phyloP scores from a whole-genome alignment of 148 eudicot species.

The Agrostemma githago region DNA sequence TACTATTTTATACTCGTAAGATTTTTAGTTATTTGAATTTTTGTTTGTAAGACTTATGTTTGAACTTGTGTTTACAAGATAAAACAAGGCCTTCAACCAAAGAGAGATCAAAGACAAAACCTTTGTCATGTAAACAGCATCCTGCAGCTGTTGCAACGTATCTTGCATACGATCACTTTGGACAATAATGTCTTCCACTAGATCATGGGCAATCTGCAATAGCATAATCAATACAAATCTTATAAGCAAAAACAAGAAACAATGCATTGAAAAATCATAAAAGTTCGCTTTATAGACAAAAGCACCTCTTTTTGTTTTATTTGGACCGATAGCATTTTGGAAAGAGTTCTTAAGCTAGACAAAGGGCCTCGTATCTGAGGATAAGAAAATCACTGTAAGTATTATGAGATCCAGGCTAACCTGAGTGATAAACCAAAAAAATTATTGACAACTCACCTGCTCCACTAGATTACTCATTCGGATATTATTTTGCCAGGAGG shows the following conservation, averaged over 20 bases:
- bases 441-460: constrained; percentile 54
- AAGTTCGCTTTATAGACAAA: constrained; percentile 1
- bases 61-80: too few species aligned
- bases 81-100: background rate
- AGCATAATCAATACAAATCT: constrained; percentile 7
- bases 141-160: constrained; percentile 85
- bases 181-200: constrained; percentile 72
- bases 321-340: constrained; percentile 68
- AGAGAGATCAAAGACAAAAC: constrained; percentile 20
- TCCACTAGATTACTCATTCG: constrained; percentile 90
- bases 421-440: constrained; percentile 13
- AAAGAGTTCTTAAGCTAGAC: constrained; percentile 76
- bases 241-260: background rate
- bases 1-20: too few species aligned
- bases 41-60: too few species aligned
- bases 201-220: constrained; percentile 73
- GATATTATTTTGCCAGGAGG: constrained; percentile 92
- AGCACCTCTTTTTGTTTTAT: constrained; percentile 73
- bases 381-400: constrained; percentile 24
- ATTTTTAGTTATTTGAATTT: too few species aligned
- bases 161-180: constrained; percentile 79
- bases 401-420: constrained; percentile 12
- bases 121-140: constrained; percentile 94
- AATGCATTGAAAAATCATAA: constrained; percentile 1
- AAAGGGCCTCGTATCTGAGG: constrained; percentile 88